Conservation (phyloP, 1,284 basidiomycete species). For the Microbotryum violaceum region DNA sequence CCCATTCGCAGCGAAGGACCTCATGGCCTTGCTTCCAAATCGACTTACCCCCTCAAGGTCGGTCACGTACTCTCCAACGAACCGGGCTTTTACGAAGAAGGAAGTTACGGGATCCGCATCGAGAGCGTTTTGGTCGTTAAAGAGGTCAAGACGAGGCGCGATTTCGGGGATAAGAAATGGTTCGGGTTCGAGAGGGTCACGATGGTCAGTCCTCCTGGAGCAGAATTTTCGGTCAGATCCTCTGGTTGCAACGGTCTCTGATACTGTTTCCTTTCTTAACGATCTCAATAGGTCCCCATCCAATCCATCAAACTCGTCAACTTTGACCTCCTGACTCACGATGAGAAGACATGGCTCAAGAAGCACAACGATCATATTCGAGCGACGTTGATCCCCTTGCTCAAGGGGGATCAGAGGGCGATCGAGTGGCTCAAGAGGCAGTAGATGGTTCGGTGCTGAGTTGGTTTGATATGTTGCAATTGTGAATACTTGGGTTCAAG, state of each 20-base stretch:
- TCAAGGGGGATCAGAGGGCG: slow-evolving; percentile 29
- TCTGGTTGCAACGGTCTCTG: background rate
- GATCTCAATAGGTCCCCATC: slow-evolving; percentile 28
- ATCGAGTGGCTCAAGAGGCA: slow-evolving; percentile 18
- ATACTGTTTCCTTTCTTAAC: background rate
- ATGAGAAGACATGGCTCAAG: slow-evolving; percentile 39
- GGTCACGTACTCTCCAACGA: slow-evolving; percentile 92
- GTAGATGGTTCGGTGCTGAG: background rate
- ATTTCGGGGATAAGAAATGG: slow-evolving; percentile 34
- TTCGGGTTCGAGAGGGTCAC: slow-evolving; percentile 42
- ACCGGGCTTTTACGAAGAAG: slow-evolving; percentile 89
- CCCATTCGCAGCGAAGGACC: slow-evolving; percentile 58
- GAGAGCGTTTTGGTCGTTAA: slow-evolving; percentile 67
- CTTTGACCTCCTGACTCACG: slow-evolving; percentile 32
- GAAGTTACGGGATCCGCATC: slow-evolving; percentile 83
- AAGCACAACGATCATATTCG: slow-evolving; percentile 39
- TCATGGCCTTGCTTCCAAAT: slow-evolving; percentile 64
- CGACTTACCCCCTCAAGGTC: slow-evolving; percentile 53
- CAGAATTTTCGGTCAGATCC: background rate
- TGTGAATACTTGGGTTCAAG: background rate
- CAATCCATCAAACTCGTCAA: slow-evolving; percentile 37
- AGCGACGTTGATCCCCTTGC: slow-evolving; percentile 34
- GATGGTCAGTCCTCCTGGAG: slow-evolving; percentile 30
- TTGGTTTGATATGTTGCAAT: background rate
- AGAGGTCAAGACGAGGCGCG: slow-evolving; percentile 16